These are phyloP conservation scores for Peronospora tabacina DNA, from an alignment of 352 stramenopile species.

Conservation along the genomic window DNA sequence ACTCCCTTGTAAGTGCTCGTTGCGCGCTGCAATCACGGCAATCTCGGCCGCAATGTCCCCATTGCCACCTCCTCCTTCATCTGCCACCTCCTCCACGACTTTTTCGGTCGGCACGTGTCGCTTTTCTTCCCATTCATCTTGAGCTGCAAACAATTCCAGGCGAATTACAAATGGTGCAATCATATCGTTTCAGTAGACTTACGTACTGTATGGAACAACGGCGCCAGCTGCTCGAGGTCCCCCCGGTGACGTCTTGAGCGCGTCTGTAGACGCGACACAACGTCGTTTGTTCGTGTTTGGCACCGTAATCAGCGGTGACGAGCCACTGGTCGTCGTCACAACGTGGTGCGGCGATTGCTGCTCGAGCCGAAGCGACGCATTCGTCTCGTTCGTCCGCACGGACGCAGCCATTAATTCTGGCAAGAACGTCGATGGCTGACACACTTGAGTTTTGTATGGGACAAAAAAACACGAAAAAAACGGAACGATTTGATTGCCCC, in stretches of 20 bases:
- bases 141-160: not conserved
- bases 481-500: not conserved
- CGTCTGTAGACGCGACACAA: conserved; percentile 10
- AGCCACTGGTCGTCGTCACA: not conserved
- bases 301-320: not conserved
- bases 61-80: conserved; percentile 1
- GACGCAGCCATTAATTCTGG: conserved; percentile 6
- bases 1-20: conserved; percentile 34
- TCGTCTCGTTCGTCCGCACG: conserved; percentile 12
- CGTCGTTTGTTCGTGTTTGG: conserved; percentile 26
- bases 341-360: conserved; percentile 6
- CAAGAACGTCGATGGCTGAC: not conserved
- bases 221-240: not conserved
- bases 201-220: conserved; percentile 6
- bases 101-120: conserved; percentile 1
- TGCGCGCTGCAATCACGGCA: conserved; percentile 28
- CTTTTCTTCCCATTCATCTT: conserved; percentile 5
- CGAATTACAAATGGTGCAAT: not conserved
- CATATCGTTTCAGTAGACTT: not conserved
- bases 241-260: conserved; percentile 6
- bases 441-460: not conserved
- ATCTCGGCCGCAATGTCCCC: conserved; percentile 20
- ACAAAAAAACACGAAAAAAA: no score
- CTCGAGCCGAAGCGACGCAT: conserved; percentile 8
- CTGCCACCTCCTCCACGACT: not conserved